Percentiles rank a stretch among this genome's conserved stretches.
Conservation (phyloP, 345 rosid genomes). For the Dipteronia dyeriana region DNA sequence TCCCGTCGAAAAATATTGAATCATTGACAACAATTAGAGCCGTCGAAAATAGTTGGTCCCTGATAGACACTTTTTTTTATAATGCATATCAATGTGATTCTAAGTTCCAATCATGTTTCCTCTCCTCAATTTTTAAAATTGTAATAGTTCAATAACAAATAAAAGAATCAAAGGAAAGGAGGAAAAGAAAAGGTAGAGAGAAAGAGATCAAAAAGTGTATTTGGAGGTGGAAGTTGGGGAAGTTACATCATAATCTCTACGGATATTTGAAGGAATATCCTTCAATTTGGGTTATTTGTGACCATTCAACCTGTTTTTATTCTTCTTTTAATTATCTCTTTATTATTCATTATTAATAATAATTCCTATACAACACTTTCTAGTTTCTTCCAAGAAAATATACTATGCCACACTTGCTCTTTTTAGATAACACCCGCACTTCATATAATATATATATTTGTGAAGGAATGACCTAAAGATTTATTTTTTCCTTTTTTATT, state of each 20-base stretch:
- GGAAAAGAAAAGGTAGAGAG: neutral
- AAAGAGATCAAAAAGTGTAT: constrained; percentile 9
- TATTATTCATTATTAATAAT: neutral
- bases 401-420: constrained; percentile 29
- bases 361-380: neutral
- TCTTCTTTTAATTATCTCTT: neutral
- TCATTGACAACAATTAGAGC: no score
- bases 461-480: no score
- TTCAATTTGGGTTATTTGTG: constrained; percentile 21
- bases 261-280: constrained; percentile 33
- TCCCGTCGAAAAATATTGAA: no score
- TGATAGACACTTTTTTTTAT: no score
- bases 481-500: no score
- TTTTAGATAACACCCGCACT: constrained; percentile 10
- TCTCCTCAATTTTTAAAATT: neutral
- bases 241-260: constrained; percentile 29
- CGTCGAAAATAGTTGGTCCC: no score
- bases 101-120: no score
- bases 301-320: constrained; percentile 22
- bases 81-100: no score
- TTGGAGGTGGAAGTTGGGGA: constrained; percentile 30
- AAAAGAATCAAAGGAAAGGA: neutral
- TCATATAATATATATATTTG: neutral
- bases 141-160: no score
- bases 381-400: constrained; percentile 7